Conservation (phyloP, 306 rosid species). For the Casuarina cunninghamiana region DNA sequence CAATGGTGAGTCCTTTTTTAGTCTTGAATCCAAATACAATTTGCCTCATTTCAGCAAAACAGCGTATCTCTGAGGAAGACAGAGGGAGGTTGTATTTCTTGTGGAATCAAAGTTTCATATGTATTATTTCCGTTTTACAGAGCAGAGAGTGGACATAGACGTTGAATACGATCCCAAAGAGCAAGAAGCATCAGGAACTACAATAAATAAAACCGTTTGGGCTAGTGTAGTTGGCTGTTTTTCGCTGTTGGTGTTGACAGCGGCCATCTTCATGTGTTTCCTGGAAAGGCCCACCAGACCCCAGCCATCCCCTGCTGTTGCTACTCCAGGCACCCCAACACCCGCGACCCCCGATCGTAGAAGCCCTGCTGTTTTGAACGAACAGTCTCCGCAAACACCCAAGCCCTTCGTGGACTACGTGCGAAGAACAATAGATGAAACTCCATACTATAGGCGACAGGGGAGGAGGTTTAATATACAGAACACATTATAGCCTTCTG, state of each 20-base stretch:
- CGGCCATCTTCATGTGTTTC: conserved; percentile 33
- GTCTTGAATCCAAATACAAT: conserved; percentile 21
- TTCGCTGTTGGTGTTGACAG: conserved; percentile 36
- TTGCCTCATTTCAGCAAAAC: conserved; percentile 9
- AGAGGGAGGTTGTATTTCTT: neutral
- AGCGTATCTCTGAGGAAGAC: neutral
- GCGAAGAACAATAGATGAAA: conserved; percentile 88
- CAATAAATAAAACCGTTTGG: conserved; percentile 34
- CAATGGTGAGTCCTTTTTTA: conserved; percentile 49
- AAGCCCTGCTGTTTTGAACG: conserved; percentile 38
- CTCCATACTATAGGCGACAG: conserved; percentile 79
- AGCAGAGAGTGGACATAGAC: conserved; percentile 72
- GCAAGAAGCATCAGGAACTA: conserved; percentile 30
- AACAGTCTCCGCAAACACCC: conserved; percentile 84
- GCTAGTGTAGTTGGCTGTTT: conserved; percentile 46
- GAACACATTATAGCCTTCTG: conserved; percentile 60
- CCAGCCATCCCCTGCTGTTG: conserved; percentile 33
- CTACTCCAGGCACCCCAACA: conserved; percentile 41
- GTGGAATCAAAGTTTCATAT: conserved; percentile 5
- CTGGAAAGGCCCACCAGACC: conserved; percentile 52
- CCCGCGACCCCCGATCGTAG: conserved; percentile 62
- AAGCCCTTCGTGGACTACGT: conserved; percentile 93
- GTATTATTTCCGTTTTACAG: conserved; percentile 44
- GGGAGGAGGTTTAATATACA: conserved; percentile 81
- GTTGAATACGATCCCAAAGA: conserved; percentile 50